Evolutionary conservation across 2,329 filamentous ascomycete genomes (phyloP), one percentile per base, ranked within the genome.

Genomic region (Hypoxylon sp.): DNA sequence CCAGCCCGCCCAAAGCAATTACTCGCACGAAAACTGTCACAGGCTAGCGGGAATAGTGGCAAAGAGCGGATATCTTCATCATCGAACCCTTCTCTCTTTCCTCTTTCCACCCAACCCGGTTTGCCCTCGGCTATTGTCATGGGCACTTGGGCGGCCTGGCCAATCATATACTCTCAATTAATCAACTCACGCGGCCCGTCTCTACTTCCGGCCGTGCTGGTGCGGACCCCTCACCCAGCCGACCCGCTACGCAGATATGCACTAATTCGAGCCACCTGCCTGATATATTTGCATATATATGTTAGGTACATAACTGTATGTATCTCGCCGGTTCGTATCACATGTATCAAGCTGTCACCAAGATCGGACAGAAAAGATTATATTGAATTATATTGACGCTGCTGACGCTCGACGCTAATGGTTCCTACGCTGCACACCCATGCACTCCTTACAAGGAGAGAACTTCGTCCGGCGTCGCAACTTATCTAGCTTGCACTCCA

Each of bases 81-180:
- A 69, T 68, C 58, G 63, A 68, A 43, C 54, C n/a, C 53, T 55
- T 48, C 38, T 33, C 33, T 20, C 29, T 45, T 53, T 41, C 43
- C 43, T 41, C 51, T 48, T 59, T 51, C 57, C 59, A 57, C 54
- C 66, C 65, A 61, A 65, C 61, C 69, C 67, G 64, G 58, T 62
- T 70, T 64, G 63, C 65, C 67, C 67, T 70, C 69, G 66, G 66
- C 60, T 70, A 70, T 67, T 65, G 58, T 38, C 45, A 55, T 58
- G n/a, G 46, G 26, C 7, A n/a, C 17, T 46, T 27, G 21, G 62
- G 49, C 42, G 35, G 45, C 51, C 60, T 58, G 45, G 29, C 68
- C 69, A 71, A 71, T 71, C 59, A 67, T 41, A 65, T 52, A 56
- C 45, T 50, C 55, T 43, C 62, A 65, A 71, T 71, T 71, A 71